Percentiles rank a stretch among this genome's conserved stretches.
Evolutionary conservation across 2,329 filamentous ascomycete genomes (phyloP).

Genomic region (Calonectria pteridis): DNA sequence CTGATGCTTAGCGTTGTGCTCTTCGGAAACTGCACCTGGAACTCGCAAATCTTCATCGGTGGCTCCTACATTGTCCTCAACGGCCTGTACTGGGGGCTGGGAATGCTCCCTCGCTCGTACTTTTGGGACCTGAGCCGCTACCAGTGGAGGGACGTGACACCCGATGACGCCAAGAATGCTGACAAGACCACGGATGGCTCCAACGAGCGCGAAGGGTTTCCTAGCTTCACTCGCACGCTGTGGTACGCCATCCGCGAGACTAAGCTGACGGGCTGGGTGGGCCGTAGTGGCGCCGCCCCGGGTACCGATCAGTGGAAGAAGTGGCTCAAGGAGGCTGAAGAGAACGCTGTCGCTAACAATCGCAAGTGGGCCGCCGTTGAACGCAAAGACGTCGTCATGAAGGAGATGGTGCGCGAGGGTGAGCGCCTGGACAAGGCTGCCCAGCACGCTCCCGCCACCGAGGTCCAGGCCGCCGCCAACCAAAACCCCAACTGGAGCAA

Average conservation of each 20-base stretch:
- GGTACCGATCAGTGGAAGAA: slow-evolving; percentile 63
- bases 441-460: slow-evolving; percentile 47
- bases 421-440: slow-evolving; percentile 43
- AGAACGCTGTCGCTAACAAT: slow-evolving; percentile 49
- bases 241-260: slow-evolving; percentile 72
- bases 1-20: slow-evolving; percentile 73
- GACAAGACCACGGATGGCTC: slow-evolving; percentile 44
- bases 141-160: slow-evolving; percentile 55
- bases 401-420: slow-evolving; percentile 38
- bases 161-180: slow-evolving; percentile 53
- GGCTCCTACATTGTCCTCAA: slow-evolving; percentile 70
- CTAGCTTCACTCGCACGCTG: slow-evolving; percentile 67
- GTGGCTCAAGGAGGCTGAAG: slow-evolving; percentile 65
- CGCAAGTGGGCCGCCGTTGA: slow-evolving; percentile 60
- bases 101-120: slow-evolving; percentile 59
- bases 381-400: slow-evolving; percentile 64
- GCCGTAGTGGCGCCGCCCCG: slow-evolving; percentile 64
- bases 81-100: slow-evolving; percentile 69
- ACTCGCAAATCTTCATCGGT: slow-evolving; percentile 70
- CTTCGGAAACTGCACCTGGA: slow-evolving; percentile 72
- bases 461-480: slow-evolving; percentile 37
- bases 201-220: slow-evolving; percentile 55
- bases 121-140: slow-evolving; percentile 73
- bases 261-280: slow-evolving; percentile 64
- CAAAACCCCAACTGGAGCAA: slow-evolving; percentile 37